Conservation (phyloP, 2,329 filamentous ascomycete species). For the Trichophyton equinum region DNA sequence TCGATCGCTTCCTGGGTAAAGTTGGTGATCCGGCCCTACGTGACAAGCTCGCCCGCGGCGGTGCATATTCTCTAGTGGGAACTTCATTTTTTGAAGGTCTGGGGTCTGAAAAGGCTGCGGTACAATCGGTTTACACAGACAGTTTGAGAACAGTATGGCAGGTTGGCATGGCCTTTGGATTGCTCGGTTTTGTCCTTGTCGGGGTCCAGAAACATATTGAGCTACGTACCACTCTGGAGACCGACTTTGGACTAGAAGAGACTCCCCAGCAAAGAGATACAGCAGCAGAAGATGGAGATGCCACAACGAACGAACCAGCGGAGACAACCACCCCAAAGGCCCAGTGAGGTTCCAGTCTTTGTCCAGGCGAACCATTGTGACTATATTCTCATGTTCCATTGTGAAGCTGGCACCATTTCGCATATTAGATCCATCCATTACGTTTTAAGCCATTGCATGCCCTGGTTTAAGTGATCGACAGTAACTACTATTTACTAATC, state of each 20-base stretch:
- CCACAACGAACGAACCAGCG: neutral
- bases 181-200: conserved; percentile 8
- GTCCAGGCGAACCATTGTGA: too few relatives aligned
- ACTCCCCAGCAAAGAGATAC: neutral
- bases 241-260: conserved; percentile 8
- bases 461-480: neutral
- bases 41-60: neutral
- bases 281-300: neutral
- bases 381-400: neutral
- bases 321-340: neutral
- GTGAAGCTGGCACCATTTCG: neutral
- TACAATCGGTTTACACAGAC: neutral
- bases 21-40: neutral
- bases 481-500: neutral
- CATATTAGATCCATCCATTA: neutral
- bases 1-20: conserved; percentile 7
- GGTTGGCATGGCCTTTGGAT: conserved; percentile 5
- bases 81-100: neutral
- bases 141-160: conserved; percentile 4
- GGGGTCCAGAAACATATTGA: conserved; percentile 3
- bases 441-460: neutral
- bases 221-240: conserved; percentile 5
- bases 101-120: neutral
- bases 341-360: neutral
- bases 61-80: neutral